Base-by-base conservation (phyloP, 2,329 filamentous ascomycete species). In the Ilyonectria sp. region DNA sequence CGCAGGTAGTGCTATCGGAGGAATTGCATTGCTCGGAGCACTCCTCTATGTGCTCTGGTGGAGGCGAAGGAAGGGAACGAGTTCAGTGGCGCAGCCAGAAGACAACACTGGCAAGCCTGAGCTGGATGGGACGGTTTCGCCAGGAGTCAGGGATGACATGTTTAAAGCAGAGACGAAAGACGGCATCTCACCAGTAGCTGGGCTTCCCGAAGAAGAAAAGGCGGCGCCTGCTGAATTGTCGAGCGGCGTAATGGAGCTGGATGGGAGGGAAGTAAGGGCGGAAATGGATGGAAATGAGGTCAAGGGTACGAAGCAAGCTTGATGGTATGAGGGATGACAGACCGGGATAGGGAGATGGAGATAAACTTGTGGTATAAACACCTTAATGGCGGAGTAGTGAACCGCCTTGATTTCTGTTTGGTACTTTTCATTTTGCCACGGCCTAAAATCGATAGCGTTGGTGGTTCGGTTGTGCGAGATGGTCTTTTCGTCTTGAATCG, bases 31-130 rank as follows among this genome's bases (percentile, higher is more conserved):
- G 1, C 7, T 56, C n/a, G 53, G 53, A 56, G 23, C 31, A 6
- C 53, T 56, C 29, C 53, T 56, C 11, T 40, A 40, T 40, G 17
- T 40, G 19, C 44, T 56, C 53, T 40, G 23, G 31, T 56, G 53
- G 53, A 26, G 53, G 53, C 11, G n/a, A n/a, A 40, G 5, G 35
- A 40, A 56, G 21, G 33, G 33, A 2, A 29, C 6, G 33, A 43
- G 19, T 10, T 15, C 23, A 21, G 37, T 37, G 53, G 23, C n/a
- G n/a, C 2, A 19, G 17, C 19, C 53, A 8, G 53, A 56, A 17
- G 13, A 44, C 17, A 19, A 43, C 17, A n/a, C 33, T 56, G 53
- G 53, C 9, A 56, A 56, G 21, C 53, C 53, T 44, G 53, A 56
- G 31, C n/a, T 56, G n/a, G 17, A 43, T 19, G 53, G 53, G 9